Evolutionary conservation across 495 filamentous ascomycete species (phyloP).

Genomic region (Daldinia childiae): DNA sequence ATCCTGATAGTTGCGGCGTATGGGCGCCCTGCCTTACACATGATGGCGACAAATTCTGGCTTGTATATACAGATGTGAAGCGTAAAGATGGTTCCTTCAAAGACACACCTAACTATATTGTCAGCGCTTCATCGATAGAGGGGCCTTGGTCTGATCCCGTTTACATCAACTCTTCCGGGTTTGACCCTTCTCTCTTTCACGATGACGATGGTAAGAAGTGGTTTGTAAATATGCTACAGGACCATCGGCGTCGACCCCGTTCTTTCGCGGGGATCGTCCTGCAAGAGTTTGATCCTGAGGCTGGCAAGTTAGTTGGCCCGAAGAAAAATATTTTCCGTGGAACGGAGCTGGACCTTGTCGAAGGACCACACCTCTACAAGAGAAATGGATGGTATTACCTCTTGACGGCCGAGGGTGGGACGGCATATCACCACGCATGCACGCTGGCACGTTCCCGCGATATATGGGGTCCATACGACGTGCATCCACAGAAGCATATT

Average conservation of each 20-base stretch:
- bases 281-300: conserved; percentile 58
- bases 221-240: conserved; percentile 64
- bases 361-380: conserved; percentile 70
- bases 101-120: conserved; percentile 65
- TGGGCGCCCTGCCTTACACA: conserved; percentile 71
- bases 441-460: conserved; percentile 63
- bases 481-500: conserved; percentile 60
- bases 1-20: conserved; percentile 67
- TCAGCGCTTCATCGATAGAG: conserved; percentile 55
- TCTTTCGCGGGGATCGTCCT: conserved; percentile 59
- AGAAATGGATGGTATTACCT: conserved; percentile 67
- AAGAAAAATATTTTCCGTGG: conserved; percentile 64
- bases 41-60: conserved; percentile 66
- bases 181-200: conserved; percentile 68
- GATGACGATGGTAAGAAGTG: conserved; percentile 65
- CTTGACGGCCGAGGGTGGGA: conserved; percentile 70
- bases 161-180: conserved; percentile 62
- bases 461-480: conserved; percentile 68
- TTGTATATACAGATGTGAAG: conserved; percentile 66
- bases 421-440: conserved; percentile 64
- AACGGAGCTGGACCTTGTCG: conserved; percentile 63
- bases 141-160: conserved; percentile 67
- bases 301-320: conserved; percentile 57
- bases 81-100: conserved; percentile 66
- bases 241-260: conserved; percentile 59